These are phyloP conservation scores for Ambrosia trifida DNA, from an alignment of 129 eudicot species.

Conservation along the genomic window DNA sequence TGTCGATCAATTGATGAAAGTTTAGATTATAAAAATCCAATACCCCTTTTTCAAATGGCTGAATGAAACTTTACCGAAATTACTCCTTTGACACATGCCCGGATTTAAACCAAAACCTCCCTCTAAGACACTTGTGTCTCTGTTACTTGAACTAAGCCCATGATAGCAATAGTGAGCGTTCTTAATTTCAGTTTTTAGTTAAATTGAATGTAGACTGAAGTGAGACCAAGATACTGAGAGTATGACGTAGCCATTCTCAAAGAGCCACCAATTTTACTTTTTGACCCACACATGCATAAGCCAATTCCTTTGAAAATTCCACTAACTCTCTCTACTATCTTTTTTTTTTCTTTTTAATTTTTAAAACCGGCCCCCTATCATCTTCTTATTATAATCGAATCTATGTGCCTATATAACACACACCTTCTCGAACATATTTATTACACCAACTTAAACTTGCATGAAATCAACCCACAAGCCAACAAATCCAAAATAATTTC, in stretches of 20 bases:
- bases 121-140: no score
- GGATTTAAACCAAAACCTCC: no score
- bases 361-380: not conserved
- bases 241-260: not conserved
- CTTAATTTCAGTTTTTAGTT: no score
- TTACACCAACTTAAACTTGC: constrained; percentile 6
- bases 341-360: no score
- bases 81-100: no score
- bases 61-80: no score
- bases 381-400: constrained; percentile 10
- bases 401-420: constrained; percentile 23
- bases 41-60: no score
- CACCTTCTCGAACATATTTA: constrained; percentile 21
- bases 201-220: not conserved
- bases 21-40: no score
- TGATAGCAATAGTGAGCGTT: no score
- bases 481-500: not conserved
- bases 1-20: no score
- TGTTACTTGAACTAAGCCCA: no score
- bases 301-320: constrained; percentile 31
- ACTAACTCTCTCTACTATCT: constrained; percentile 21
- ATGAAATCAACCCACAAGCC: not conserved
- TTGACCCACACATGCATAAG: constrained; percentile 39
- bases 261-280: constrained; percentile 44
- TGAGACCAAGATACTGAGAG: constrained; percentile 13